Percentiles rank a stretch among this genome's conserved stretches.
Conservation (phyloP, 2,329 filamentous ascomycete genomes). For the Lachnellula hyalina region DNA sequence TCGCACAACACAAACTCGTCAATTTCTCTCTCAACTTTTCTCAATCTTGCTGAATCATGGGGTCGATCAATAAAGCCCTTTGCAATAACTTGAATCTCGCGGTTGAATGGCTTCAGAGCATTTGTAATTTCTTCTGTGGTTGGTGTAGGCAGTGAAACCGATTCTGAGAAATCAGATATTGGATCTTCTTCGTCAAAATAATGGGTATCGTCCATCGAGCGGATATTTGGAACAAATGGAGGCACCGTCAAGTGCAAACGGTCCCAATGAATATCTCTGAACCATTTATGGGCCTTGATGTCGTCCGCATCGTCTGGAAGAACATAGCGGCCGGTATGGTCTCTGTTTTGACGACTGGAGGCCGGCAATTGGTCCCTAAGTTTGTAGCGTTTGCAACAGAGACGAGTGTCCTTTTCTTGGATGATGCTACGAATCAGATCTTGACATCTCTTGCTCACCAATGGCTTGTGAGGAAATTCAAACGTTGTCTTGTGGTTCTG, state of each 20-base stretch:
- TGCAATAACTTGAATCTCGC: constrained; percentile 31
- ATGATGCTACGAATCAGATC: constrained; percentile 71
- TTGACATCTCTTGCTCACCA: constrained; percentile 65
- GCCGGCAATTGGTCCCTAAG: constrained; percentile 49
- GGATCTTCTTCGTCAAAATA: constrained; percentile 85
- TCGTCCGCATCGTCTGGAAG: constrained; percentile 81
- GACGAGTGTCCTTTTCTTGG: constrained; percentile 65
- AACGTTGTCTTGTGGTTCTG: constrained; percentile 68
- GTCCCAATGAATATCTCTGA: constrained; percentile 73
- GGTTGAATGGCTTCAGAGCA: constrained; percentile 30
- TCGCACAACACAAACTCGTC: constrained; percentile 28
- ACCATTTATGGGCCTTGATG: constrained; percentile 86
- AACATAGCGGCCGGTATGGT: constrained; percentile 57
- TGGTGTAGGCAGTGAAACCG: constrained; percentile 21
- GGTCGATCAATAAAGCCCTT: constrained; percentile 28
- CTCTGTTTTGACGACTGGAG: constrained; percentile 20
- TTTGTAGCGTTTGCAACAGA: constrained; percentile 72
- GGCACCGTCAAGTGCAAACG: constrained; percentile 64
- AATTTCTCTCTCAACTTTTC: constrained; percentile 31
- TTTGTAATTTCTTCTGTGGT: constrained; percentile 25
- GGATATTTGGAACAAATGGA: constrained; percentile 74
- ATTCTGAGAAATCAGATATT: constrained; percentile 58
- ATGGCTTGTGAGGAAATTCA: constrained; percentile 60
- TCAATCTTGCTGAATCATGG: constrained; percentile 27
- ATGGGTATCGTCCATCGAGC: constrained; percentile 65